phyloP scores from a whole-genome alignment of 352 stramenopile species.

The Globisporangium barbulae region DNA sequence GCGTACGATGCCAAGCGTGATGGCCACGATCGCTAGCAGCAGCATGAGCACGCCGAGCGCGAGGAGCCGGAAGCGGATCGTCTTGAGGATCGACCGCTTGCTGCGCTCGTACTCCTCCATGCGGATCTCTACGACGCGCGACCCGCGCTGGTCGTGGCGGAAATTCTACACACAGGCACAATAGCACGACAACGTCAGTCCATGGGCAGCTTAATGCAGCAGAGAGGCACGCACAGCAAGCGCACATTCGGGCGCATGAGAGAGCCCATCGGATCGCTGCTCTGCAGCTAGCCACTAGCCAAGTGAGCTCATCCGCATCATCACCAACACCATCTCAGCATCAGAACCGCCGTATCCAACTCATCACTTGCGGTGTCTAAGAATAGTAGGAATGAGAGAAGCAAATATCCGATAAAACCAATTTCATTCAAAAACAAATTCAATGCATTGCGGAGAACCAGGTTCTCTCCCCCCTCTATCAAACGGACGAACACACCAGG shows the following conservation, averaged over 20 bases:
- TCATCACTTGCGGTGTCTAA: neutral
- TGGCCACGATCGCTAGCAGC: constrained; percentile 36
- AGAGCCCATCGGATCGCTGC: constrained; percentile 30
- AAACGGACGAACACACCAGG: neutral
- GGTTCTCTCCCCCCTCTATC: neutral
- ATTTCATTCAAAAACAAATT: neutral
- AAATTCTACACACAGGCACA: constrained; percentile 43
- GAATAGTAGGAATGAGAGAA: neutral
- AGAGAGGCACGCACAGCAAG: neutral
- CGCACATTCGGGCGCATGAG: constrained; percentile 63
- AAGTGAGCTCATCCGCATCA: neutral
- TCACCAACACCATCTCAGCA: neutral
- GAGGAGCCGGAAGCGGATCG: constrained; percentile 62
- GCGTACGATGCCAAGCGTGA: constrained; percentile 54
- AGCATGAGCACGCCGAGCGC: constrained; percentile 54
- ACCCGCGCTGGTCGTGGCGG: constrained; percentile 52
- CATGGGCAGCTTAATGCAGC: neutral
- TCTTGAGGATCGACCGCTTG: constrained; percentile 71
- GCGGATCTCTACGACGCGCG: constrained; percentile 65
- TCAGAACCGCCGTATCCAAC: neutral
- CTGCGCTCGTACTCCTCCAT: constrained; percentile 71
- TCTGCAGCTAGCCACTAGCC: neutral
- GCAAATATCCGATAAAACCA: neutral
- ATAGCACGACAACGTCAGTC: neutral
- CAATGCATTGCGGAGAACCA: neutral